Percentiles rank a stretch among this genome's conserved stretches.
Conservation (phyloP, 1,284 basidiomycete species). For the Irpex sp. region DNA sequence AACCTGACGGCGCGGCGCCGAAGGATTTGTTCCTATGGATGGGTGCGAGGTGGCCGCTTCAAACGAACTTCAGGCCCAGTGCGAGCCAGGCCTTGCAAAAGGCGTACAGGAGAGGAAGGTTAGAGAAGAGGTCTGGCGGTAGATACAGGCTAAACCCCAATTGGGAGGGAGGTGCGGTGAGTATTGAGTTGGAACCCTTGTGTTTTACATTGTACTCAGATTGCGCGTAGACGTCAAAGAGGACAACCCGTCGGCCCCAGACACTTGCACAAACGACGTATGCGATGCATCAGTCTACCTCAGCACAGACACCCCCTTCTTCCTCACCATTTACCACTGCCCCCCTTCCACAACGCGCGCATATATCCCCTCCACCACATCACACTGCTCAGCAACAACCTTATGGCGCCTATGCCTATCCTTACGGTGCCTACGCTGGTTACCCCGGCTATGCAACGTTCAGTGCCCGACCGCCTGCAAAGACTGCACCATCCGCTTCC, state of each 20-base stretch:
- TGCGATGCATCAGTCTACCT: conserved; percentile 25
- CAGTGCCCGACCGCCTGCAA: conserved; percentile 4
- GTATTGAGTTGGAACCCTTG: conserved; percentile 22
- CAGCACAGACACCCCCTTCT: conserved; percentile 23
- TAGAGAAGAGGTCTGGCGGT: conserved; percentile 67
- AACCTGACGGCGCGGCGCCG: conserved; percentile 72
- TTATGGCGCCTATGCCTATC: conserved; percentile 22
- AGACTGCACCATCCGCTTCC: not conserved
- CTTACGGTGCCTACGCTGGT: conserved; percentile 15
- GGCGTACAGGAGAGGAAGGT: conserved; percentile 70
- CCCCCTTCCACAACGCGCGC: conserved; percentile 40
- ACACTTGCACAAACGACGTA: conserved; percentile 42
- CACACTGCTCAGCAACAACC: conserved; percentile 23
- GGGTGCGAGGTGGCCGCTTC: conserved; percentile 73
- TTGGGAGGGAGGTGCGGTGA: conserved; percentile 79
- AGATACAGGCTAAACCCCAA: conserved; percentile 68
- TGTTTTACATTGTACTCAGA: not conserved
- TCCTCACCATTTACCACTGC: conserved; percentile 60
- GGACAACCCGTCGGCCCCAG: conserved; percentile 68
- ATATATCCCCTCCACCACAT: conserved; percentile 24
- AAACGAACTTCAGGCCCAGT: conserved; percentile 80
- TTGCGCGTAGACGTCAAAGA: conserved; percentile 50
- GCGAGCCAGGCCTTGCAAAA: conserved; percentile 83
- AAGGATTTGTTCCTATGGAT: conserved; percentile 80
- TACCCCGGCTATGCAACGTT: conserved; percentile 22